Conservation (phyloP, 345 rosid species). For the Aethionema arabicum region DNA sequence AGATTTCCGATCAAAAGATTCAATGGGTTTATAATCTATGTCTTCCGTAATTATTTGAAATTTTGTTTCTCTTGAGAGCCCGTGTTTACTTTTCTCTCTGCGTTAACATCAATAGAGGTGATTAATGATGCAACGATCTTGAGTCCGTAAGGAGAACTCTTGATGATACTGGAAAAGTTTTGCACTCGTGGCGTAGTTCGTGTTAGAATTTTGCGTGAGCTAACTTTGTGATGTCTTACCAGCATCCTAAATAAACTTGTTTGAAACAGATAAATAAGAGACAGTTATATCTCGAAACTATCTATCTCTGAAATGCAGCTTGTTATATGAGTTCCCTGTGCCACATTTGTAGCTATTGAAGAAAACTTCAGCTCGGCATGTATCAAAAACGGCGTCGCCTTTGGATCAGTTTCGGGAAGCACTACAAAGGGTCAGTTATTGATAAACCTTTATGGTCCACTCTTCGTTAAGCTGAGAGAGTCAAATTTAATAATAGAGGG, state of each 20-base stretch:
- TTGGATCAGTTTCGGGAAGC: constrained; percentile 64
- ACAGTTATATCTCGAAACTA: not conserved
- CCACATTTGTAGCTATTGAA: constrained; percentile 62
- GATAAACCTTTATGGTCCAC: constrained; percentile 4
- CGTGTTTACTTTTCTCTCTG: not conserved
- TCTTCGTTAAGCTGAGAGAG: constrained; percentile 5
- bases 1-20: not conserved
- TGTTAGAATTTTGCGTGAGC: constrained; percentile 5
- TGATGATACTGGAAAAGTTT: not conserved
- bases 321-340: constrained; percentile 36
- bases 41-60: not conserved
- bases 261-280: not conserved
- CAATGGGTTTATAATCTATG: not conserved
- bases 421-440: constrained; percentile 61
- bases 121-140: constrained; percentile 1
- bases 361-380: constrained; percentile 70
- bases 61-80: not conserved
- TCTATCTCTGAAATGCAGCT: constrained; percentile 13
- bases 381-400: constrained; percentile 67
- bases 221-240: constrained; percentile 4
- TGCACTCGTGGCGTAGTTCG: constrained; percentile 4
- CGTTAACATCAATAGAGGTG: not conserved
- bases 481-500: not conserved
- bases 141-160: not conserved
- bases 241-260: not conserved